A percentile compares a stretch with the other conserved stretches of the same genome.
Conservation (phyloP, 31 red algal genomes). For the Asparagopsis taxiformis region DNA sequence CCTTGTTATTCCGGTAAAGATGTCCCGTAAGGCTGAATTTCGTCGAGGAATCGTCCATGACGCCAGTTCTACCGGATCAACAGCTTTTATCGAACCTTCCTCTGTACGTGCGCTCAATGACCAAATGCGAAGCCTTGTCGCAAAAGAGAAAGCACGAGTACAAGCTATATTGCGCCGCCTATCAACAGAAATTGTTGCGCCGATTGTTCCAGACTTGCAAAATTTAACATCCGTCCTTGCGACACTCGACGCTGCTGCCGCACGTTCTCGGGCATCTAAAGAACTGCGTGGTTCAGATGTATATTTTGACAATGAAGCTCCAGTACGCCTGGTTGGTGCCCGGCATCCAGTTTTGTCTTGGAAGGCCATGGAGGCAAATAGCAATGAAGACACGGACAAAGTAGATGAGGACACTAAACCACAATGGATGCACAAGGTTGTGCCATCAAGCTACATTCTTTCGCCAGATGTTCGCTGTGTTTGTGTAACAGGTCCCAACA, state of each 20-base stretch:
- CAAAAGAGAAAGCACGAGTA: slow-evolving; percentile 61
- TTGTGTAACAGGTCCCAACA: slow-evolving; percentile 86
- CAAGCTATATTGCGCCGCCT: slow-evolving; percentile 50
- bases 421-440: slow-evolving; percentile 36
- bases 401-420: not conserved
- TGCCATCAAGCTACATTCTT: slow-evolving; percentile 72
- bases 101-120: slow-evolving; percentile 63
- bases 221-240: slow-evolving; percentile 33
- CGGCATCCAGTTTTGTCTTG: slow-evolving; percentile 83
- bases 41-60: slow-evolving; percentile 82
- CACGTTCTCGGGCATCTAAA: slow-evolving; percentile 67
- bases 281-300: slow-evolving; percentile 53
- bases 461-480: slow-evolving; percentile 43
- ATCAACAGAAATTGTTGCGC: slow-evolving; percentile 41
- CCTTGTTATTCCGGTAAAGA: slow-evolving; percentile 90
- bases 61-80: slow-evolving; percentile 64
- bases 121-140: slow-evolving; percentile 43
- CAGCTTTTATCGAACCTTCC: slow-evolving; percentile 83
- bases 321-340: slow-evolving; percentile 53
- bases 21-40: slow-evolving; percentile 36
- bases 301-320: slow-evolving; percentile 39
- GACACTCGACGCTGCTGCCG: slow-evolving; percentile 64
- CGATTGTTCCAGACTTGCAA: slow-evolving; percentile 32
- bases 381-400: not conserved
- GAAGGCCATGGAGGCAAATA: slow-evolving; percentile 31